These are phyloP conservation scores for Chrysoporthe cubensis DNA, from an alignment of 2,329 filamentous ascomycete species.

Conservation along the genomic window DNA sequence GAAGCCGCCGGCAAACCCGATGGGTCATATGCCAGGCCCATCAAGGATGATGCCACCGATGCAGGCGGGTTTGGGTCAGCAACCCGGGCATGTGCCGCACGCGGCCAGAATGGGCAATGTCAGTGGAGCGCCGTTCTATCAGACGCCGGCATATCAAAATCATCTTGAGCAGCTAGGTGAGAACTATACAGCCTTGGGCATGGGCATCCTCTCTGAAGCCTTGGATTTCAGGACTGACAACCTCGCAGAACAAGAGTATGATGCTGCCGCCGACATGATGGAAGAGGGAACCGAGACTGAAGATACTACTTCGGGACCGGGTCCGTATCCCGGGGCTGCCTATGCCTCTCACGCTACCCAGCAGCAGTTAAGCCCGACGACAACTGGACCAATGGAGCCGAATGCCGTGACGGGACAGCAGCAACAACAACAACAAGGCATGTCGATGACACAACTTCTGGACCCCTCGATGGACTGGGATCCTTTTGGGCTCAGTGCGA, in stretches of 20 bases:
- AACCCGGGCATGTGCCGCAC: constrained; percentile 31
- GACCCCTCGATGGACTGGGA: constrained; percentile 91
- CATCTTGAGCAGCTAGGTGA: constrained; percentile 96
- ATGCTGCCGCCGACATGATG: constrained; percentile 85
- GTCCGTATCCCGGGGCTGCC: constrained; percentile 64
- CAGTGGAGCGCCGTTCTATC: constrained; percentile 67
- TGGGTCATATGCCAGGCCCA: constrained; percentile 39
- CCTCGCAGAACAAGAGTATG: constrained; percentile 91
- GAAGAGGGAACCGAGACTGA: constrained; percentile 71
- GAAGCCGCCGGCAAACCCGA: constrained; percentile 43
- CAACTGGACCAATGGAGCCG: constrained; percentile 29
- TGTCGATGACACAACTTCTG: constrained; percentile 63
- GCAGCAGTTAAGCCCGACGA: constrained; percentile 32
- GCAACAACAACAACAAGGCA: constrained; percentile 60
- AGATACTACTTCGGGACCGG: constrained; percentile 67
- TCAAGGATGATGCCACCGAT: constrained; percentile 40
- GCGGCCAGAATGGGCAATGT: constrained; percentile 40
- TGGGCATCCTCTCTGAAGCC: not conserved
- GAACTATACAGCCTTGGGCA: constrained; percentile 52
- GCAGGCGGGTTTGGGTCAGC: constrained; percentile 22
- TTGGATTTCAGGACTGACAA: constrained; percentile 4
- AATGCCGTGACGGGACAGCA: constrained; percentile 23
- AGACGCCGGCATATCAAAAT: constrained; percentile 81
- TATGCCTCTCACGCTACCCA: constrained; percentile 49
- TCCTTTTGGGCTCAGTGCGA: constrained; percentile 89